Conservation (phyloP, 352 stramenopile genomes). For the Pythium chondricola region DNA sequence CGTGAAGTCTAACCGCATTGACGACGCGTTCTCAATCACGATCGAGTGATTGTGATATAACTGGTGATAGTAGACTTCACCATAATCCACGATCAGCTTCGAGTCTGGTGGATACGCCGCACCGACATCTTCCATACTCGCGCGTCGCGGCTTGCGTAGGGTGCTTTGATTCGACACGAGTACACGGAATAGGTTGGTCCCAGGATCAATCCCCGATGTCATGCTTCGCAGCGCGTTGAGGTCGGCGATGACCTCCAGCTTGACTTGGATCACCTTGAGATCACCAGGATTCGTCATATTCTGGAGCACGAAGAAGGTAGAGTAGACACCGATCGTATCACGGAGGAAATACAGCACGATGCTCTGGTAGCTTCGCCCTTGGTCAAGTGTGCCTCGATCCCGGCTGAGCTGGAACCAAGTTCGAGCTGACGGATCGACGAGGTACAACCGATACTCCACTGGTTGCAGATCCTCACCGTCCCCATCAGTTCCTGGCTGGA, state of each 20-base stretch:
- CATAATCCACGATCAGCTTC: constrained; percentile 71
- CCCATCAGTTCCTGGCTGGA: constrained; percentile 25
- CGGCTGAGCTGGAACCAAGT: constrained; percentile 80
- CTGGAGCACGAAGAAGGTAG: constrained; percentile 81
- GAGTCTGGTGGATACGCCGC: no score
- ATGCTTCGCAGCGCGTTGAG: constrained; percentile 79
- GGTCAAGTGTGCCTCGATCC: constrained; percentile 71
- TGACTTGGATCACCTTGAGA: constrained; percentile 83
- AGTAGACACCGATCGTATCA: constrained; percentile 77
- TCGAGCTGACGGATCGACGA: constrained; percentile 65
- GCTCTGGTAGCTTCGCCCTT: constrained; percentile 71
- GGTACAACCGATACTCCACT: constrained; percentile 70
- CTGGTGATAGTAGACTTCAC: constrained; percentile 86
- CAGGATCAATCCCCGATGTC: constrained; percentile 57
- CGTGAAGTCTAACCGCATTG: constrained; percentile 82
- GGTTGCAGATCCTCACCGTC: constrained; percentile 35
- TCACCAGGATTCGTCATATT: constrained; percentile 78
- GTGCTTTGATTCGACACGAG: constrained; percentile 72
- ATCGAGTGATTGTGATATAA: constrained; percentile 88
- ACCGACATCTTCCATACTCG: constrained; percentile 34
- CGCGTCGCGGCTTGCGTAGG: constrained; percentile 47
- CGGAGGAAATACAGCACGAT: constrained; percentile 80
- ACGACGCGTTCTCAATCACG: constrained; percentile 82
- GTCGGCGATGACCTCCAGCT: constrained; percentile 82
- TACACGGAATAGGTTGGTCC: constrained; percentile 81